phyloP scores from a whole-genome alignment of 306 rosid species.

The cucumber (Cucumis sativus) region Cucumber_9930_V3 NC_026660.2:24299501-24300000 shows the following conservation, averaged over 20 bases:
- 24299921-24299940: constrained; percentile 67
- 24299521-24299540: not conserved
- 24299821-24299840: no score
- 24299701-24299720: not conserved
- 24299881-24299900: constrained; percentile 77
- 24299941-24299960: constrained; percentile 53
- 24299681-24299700: not conserved
- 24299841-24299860: no score
- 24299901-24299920: constrained; percentile 43
- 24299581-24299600: not conserved
- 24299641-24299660: not conserved
- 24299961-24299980: not conserved
- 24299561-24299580: not conserved
- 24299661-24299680: not conserved
- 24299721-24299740: not conserved
- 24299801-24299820: no score
- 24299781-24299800: not conserved
- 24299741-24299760: not conserved
- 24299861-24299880: constrained; percentile 32
- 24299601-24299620: not conserved
- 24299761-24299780: not conserved
- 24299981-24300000: not conserved
- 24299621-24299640: not conserved
- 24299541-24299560: not conserved
- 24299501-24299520: not conserved